Evolutionary conservation across 73 alveolate species (phyloP).

Genomic region (Durusdinium trenchii): DNA sequence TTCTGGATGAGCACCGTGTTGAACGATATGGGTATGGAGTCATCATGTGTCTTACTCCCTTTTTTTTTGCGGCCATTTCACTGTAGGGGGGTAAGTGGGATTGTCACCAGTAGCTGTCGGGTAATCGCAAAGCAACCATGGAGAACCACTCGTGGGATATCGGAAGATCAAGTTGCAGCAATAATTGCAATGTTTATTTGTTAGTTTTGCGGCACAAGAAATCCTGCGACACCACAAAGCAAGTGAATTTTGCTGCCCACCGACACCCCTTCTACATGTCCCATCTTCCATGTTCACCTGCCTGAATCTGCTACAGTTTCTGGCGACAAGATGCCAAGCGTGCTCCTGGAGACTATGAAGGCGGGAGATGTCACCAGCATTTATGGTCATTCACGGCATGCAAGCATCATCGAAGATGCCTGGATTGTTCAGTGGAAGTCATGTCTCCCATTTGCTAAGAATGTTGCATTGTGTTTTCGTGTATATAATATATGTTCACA

Average conservation of each 20-base stretch:
- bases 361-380: background rate
- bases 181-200: background rate
- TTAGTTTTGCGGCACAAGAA: background rate
- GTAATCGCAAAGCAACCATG: no score
- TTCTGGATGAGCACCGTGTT: no score
- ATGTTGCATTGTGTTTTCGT: background rate
- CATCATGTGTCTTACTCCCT: no score
- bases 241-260: no score
- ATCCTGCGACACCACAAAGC: no score
- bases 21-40: no score
- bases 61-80: no score
- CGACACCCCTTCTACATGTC: background rate
- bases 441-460: background rate
- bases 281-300: background rate
- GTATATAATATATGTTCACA: background rate
- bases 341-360: constrained; percentile 90
- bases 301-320: background rate
- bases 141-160: no score
- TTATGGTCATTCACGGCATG: background rate
- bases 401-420: no score
- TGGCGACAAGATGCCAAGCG: constrained; percentile 74
- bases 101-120: no score
- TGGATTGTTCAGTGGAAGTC: background rate
- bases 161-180: background rate
- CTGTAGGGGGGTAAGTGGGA: no score